A percentile compares a stretch with the other conserved stretches of the same genome.
Conservation (phyloP, 75 land plant species). For the Chamaecyparis obtusa region DNA sequence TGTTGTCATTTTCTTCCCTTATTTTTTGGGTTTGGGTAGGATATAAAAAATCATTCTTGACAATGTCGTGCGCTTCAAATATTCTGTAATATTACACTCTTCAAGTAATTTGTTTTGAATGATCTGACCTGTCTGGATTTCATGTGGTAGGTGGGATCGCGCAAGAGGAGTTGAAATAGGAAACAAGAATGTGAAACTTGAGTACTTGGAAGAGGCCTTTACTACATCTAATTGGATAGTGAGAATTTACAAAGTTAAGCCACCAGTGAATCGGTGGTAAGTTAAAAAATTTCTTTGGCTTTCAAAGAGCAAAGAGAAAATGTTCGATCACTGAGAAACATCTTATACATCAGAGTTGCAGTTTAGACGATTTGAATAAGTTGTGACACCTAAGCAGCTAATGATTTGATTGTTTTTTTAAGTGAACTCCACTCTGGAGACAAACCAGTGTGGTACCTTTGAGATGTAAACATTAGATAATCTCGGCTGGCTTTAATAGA, state of each 20-base stretch:
- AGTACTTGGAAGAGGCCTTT: conserved; percentile 92
- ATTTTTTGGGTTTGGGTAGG: neutral
- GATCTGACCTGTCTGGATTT: neutral
- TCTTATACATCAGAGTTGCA: neutral
- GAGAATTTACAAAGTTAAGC: conserved; percentile 96
- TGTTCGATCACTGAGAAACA: neutral
- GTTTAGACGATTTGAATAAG: neutral
- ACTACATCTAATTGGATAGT: conserved; percentile 99
- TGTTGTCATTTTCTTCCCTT: neutral
- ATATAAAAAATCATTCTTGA: neutral
- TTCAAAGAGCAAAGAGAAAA: neutral
- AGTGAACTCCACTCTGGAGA: neutral
- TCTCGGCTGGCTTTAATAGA: conserved; percentile 8
- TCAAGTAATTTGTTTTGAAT: neutral
- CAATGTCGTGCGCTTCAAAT: neutral
- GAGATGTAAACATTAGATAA: conserved; percentile 6
- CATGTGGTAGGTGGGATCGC: conserved; percentile 81
- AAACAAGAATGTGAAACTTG: conserved; percentile 86
- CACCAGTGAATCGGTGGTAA: conserved; percentile 85
- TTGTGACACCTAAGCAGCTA: neutral
- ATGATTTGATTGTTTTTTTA: neutral
- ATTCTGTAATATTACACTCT: neutral
- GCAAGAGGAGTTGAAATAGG: conserved; percentile 99
- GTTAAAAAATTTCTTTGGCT: neutral
- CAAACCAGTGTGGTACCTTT: neutral